These are phyloP conservation scores for Adansonia madagascariensis DNA, from an alignment of 441 rosid genomes.

Conservation along the genomic window DNA sequence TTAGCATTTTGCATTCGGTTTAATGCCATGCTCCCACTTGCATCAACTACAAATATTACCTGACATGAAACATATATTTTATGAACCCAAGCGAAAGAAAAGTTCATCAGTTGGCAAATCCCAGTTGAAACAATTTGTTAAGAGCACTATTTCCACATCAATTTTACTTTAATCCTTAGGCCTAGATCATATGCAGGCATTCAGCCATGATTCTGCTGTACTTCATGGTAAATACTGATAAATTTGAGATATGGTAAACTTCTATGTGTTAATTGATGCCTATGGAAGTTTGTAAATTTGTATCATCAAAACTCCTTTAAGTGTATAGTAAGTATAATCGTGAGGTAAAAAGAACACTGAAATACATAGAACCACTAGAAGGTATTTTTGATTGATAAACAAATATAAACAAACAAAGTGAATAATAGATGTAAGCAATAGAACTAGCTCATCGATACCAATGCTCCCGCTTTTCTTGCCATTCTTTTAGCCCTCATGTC, in stretches of 20 bases:
- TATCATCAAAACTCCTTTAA: not conserved
- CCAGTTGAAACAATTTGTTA: not conserved
- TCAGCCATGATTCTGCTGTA: not conserved
- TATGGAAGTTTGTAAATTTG: not conserved
- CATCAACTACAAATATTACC: constrained; percentile 98
- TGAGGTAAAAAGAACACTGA: not conserved
- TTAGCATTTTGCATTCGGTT: constrained; percentile 99
- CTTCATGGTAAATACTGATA: not conserved
- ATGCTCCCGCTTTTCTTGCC: constrained; percentile 99
- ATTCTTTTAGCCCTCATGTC: constrained; percentile 99
- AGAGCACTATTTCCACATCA: not conserved
- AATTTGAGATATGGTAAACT: not conserved
- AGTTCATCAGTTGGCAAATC: not conserved
- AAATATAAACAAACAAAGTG: not conserved
- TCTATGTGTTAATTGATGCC: constrained; percentile 9
- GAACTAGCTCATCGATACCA: constrained; percentile 58
- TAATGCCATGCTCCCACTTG: constrained; percentile 99
- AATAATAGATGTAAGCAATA: constrained; percentile 16
- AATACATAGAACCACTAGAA: not conserved
- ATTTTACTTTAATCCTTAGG: not conserved
- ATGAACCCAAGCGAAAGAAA: constrained; percentile 17
- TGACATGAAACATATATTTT: constrained; percentile 39
- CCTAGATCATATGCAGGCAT: not conserved
- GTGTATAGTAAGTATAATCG: not conserved
- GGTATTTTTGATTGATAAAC: not conserved